Percentiles rank a stretch among this genome's conserved stretches.
Conservation (phyloP, 768 basidiomycete genomes). For the Gelatoporia subvermispora region DNA sequence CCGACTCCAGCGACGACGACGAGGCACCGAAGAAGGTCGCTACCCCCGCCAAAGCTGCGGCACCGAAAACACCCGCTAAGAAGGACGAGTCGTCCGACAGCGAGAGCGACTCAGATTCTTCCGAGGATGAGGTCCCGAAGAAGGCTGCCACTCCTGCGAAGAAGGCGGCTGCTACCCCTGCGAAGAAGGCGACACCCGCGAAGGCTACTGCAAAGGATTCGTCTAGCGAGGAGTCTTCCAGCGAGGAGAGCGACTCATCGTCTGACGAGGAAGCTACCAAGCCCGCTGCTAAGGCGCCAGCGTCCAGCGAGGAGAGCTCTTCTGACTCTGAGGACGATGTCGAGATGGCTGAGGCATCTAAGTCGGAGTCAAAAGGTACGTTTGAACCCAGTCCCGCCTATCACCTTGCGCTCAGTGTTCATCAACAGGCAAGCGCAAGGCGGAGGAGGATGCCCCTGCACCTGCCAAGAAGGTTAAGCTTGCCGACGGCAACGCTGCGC, state of each 20-base stretch:
- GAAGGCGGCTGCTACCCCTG: conserved; percentile 18
- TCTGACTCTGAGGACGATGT: conserved; percentile 41
- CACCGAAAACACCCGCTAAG: conserved; percentile 22
- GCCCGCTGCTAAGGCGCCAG: conserved; percentile 11
- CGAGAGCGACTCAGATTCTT: conserved; percentile 22
- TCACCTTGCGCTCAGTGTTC: conserved; percentile 2
- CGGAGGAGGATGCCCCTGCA: conserved; percentile 52
- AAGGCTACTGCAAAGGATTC: conserved; percentile 15
- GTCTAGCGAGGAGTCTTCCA: conserved; percentile 6
- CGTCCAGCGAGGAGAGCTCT: conserved; percentile 20
- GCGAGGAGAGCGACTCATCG: background rate
- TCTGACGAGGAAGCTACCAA: background rate
- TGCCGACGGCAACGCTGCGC: conserved; percentile 45
- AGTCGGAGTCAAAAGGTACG: conserved; percentile 36
- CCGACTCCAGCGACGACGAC: conserved; percentile 12
- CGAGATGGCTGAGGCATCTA: conserved; percentile 48
- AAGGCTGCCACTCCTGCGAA: conserved; percentile 12
- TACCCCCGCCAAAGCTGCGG: conserved; percentile 16
- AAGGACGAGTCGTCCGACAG: conserved; percentile 19
- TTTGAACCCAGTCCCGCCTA: background rate
- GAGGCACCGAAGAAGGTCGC: conserved; percentile 18
- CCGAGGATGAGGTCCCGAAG: conserved; percentile 16
- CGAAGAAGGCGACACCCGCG: conserved; percentile 15
- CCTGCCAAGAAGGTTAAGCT: conserved; percentile 83
- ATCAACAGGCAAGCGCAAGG: conserved; percentile 72